These are phyloP conservation scores for Pythium scleroteichum DNA, from an alignment of 352 stramenopile genomes.

Conservation along the genomic window DNA sequence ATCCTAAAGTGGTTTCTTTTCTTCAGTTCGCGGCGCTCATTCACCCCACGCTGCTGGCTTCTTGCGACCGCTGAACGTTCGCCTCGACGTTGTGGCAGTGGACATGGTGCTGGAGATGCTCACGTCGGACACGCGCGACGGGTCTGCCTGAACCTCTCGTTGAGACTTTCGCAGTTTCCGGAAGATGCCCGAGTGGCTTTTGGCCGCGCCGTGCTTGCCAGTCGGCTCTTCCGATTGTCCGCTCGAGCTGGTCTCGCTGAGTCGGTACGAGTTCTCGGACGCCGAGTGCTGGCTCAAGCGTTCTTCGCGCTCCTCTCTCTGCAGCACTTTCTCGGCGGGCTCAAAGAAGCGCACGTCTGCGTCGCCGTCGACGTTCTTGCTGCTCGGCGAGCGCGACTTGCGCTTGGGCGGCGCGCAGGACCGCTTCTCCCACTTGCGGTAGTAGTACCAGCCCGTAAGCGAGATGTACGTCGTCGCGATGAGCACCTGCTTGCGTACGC, in stretches of 20 bases:
- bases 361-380: slow-evolving; percentile 13
- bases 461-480: slow-evolving; percentile 76
- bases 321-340: slow-evolving; percentile 23
- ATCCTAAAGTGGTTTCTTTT: background rate
- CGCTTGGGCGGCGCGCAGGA: slow-evolving; percentile 20
- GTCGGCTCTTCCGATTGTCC: slow-evolving; percentile 37
- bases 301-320: slow-evolving; percentile 16
- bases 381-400: slow-evolving; percentile 18
- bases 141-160: slow-evolving; percentile 6
- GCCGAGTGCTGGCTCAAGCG: slow-evolving; percentile 16
- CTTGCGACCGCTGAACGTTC: slow-evolving; percentile 77
- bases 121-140: slow-evolving; percentile 26
- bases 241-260: slow-evolving; percentile 61
- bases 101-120: slow-evolving; percentile 35
- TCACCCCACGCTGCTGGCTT: slow-evolving; percentile 77
- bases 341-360: slow-evolving; percentile 25
- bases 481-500: slow-evolving; percentile 61
- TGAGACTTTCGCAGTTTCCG: slow-evolving; percentile 25
- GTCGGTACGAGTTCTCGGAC: slow-evolving; percentile 46
- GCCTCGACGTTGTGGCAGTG: slow-evolving; percentile 38
- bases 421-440: slow-evolving; percentile 72
- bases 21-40: slow-evolving; percentile 19
- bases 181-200: slow-evolving; percentile 3
- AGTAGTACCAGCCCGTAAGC: slow-evolving; percentile 86
- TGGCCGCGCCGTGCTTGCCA: slow-evolving; percentile 30